Conservation (phyloP, 2,329 filamentous ascomycete species). For the Helicocarpus griseus region DNA sequence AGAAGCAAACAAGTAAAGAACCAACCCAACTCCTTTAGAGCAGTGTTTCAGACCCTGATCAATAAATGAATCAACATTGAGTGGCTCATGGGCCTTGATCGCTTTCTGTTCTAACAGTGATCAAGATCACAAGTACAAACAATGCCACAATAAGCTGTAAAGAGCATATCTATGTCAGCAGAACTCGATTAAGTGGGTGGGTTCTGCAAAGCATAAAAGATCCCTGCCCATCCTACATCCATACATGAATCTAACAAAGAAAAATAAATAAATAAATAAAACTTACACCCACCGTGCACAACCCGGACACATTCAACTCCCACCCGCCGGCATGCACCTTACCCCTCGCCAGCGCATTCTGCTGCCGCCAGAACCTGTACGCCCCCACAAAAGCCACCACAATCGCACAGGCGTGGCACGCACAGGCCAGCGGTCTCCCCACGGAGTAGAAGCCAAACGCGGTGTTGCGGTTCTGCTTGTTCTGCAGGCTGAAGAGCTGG, state of each 20-base stretch:
- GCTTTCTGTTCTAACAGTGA: constrained; percentile 5
- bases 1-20: no score
- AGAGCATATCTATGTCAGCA: background rate
- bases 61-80: no score
- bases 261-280: background rate
- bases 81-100: background rate
- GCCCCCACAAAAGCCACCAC: constrained; percentile 40
- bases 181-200: background rate
- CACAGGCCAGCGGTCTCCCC: constrained; percentile 48
- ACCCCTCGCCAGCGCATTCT: constrained; percentile 41
- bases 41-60: no score
- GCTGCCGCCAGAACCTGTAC: constrained; percentile 46
- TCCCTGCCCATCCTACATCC: no score
- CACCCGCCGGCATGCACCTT: constrained; percentile 29
- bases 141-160: constrained; percentile 7
- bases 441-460: constrained; percentile 51
- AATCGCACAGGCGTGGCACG: constrained; percentile 41
- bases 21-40: background rate
- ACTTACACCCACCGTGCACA: constrained; percentile 9
- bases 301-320: constrained; percentile 24
- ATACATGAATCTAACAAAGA: no score
- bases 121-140: constrained; percentile 11
- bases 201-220: no score
- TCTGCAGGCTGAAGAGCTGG: constrained; percentile 57
- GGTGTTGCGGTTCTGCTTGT: constrained; percentile 31